Evolutionary conservation across 106 monocot genomes (phyloP).

Genomic region (Platanthera zijinensis): DNA sequence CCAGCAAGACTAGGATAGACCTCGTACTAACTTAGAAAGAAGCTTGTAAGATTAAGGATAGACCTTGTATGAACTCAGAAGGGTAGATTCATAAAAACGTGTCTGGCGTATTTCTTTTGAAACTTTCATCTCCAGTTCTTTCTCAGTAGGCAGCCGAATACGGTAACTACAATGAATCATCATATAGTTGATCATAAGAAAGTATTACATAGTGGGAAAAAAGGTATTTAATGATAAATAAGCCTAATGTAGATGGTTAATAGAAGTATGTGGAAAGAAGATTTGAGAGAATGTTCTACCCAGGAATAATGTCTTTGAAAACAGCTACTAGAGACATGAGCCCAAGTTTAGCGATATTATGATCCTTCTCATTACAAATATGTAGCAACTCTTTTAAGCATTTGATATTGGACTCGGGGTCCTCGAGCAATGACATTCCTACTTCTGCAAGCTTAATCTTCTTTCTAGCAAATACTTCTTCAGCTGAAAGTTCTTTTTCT

Average conservation of each 20-base stretch:
- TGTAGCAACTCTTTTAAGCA: constrained; percentile 66
- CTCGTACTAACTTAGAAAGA: neutral
- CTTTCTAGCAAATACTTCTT: constrained; percentile 64
- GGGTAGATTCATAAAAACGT: constrained; percentile 80
- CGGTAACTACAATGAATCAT: constrained; percentile 56
- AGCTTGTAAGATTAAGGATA: neutral
- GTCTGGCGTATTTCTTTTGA: constrained; percentile 66
- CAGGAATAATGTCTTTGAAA: constrained; percentile 95
- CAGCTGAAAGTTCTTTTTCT: constrained; percentile 77
- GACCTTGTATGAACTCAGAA: constrained; percentile 83
- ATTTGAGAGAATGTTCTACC: constrained; percentile 29
- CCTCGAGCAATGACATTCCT: constrained; percentile 66
- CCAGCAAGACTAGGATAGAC: neutral
- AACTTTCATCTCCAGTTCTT: constrained; percentile 82
- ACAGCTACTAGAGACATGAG: constrained; percentile 80
- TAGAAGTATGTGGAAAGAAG: neutral
- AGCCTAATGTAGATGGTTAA: neutral
- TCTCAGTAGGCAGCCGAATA: constrained; percentile 81
- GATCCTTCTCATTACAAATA: constrained; percentile 64
- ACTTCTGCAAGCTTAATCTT: constrained; percentile 83
- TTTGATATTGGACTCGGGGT: constrained; percentile 80
- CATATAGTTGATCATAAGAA: neutral
- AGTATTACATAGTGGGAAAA: neutral
- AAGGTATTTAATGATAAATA: neutral
- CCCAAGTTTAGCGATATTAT: constrained; percentile 61